Evolutionary conservation across 176 grass and related monocot genomes (phyloP).

Genomic region (Lolium multiflorum): DNA sequence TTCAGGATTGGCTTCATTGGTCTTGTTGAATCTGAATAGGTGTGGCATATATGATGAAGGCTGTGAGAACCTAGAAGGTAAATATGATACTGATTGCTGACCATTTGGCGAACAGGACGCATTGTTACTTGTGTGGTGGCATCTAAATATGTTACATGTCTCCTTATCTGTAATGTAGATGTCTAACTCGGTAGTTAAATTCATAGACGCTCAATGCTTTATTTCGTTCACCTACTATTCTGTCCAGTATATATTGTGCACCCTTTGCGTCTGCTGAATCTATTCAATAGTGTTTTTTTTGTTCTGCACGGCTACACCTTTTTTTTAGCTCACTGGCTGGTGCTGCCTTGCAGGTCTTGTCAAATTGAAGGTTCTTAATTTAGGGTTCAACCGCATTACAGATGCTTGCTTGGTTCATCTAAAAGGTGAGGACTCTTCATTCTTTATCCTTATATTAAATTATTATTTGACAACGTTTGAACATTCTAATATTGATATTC

Average conservation of each 20-base stretch:
- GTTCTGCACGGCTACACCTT: conserved; percentile 6
- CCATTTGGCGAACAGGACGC: background rate
- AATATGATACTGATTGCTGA: conserved; percentile 22
- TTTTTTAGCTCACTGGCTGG: conserved; percentile 21
- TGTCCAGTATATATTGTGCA: background rate
- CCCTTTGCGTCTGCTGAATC: background rate
- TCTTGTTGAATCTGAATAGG: conserved; percentile 79
- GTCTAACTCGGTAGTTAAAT: conserved; percentile 16
- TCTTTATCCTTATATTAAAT: conserved; percentile 20
- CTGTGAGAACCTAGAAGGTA: conserved; percentile 84
- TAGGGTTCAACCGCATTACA: conserved; percentile 91
- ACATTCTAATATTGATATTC: background rate
- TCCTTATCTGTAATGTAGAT: conserved; percentile 13
- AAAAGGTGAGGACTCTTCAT: conserved; percentile 49
- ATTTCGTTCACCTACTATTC: background rate
- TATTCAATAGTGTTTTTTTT: background rate
- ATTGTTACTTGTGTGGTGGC: conserved; percentile 25
- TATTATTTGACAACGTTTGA: background rate
- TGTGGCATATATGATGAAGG: conserved; percentile 84
- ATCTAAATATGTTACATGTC: conserved; percentile 1
- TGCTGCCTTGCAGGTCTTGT: conserved; percentile 51
- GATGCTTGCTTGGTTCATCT: conserved; percentile 83
- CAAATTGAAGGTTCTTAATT: conserved; percentile 77
- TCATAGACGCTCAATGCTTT: background rate
- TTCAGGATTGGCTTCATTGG: conserved; percentile 74